Evolutionary conservation across 805 yeast species (phyloP), one percentile per base, ranked within the genome.

Genomic region (Metschnikowia shivogae): DNA sequence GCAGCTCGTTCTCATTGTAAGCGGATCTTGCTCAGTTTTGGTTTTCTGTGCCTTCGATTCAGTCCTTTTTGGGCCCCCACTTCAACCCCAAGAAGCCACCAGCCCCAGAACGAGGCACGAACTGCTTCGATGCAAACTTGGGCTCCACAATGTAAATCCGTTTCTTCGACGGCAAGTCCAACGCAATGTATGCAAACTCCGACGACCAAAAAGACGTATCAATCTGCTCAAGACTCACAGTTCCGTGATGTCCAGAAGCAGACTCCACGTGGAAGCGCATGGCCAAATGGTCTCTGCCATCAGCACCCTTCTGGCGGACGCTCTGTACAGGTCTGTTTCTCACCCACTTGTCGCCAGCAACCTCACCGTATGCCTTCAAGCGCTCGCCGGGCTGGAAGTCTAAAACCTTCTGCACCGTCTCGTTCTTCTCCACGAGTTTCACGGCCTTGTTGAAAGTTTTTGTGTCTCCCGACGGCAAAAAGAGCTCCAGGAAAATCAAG

Each of bases 391-490:
- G 63, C 13, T 69, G 56, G 50, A 83, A 74, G 26, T 77, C 76
- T 32, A 90, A 68, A 27, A 82, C 62, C 51, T 72, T 67, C 54
- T 82, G 82, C 3, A 85, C 82, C 32, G 62, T 63, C 39, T 74
- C 74, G 62, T 84, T 87, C 47, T 82, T 71, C 59, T 90, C 92
- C 32, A 89, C 78, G 55, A 86, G 67, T 10, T 79, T 76, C 28
- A 89, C 89, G 2, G 95, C 95, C 55, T 88, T 78, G 67, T 90
- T 89, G 71, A 90, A 90, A 2, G 95, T 80, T 52, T 84, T 86
- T 0, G 96, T 90, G 60, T 90, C 97, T 20, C 96, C 95, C 1
- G 95, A 84, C 8, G 97, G 97, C 39, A 90, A 77, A 53, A 88
- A 80, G 28, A 90, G 67, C 61, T 90, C 97, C 9, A 84, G 73